Base-by-base conservation (phyloP, 2,329 filamentous ascomycete genomes). In the Beauveria rudraprayagi region DNA sequence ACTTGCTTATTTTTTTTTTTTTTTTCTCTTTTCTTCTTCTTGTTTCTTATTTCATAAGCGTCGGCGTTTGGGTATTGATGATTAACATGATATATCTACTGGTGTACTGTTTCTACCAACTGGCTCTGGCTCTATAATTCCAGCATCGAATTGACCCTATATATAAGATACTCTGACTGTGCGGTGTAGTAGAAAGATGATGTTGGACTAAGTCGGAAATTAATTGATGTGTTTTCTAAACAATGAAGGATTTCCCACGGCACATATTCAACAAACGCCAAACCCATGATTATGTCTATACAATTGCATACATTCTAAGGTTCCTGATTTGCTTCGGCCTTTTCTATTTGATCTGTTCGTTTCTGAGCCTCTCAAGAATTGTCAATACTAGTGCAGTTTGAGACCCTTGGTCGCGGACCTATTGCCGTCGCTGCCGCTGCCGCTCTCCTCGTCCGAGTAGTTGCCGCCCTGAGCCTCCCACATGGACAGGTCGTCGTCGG, bases 401-500 rank as follows among this genome's bases (percentile, higher is more conserved):
- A 60, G 10, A 17, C 51, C 50, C 5, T 44, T 53, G 11, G 57
- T 37, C n/a, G 19, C 53, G 41, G 43, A 28, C 1, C 54, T 52
- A 16, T 51, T 56, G 17, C 68, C 63, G 14, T 70, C 68, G 28
- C 69, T 67, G 26, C 75, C 72, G 16, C 74, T 70, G 47, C 73
- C 71, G 24, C 70, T 67, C 64, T 73, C 71, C 8, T 69, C 67
- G 46, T 71, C 72, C 40, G 71, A 73, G 24, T 71, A 72, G 26
- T 62, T 62, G 41, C 59, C 64, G 22, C 62, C 65, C 26, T 67
- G 64, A 3, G 64, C 72, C 24, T 80, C 81, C 83, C 83, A 85
- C 22, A 85, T 71, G 34, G 81, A 84, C 59, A 85, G 80, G 64
- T 85, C 82, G 61, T 85, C 82, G 53, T 83, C 82, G 51, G 80